Conservation (phyloP, 169 alveolate species). For the Plasmodium coatneyi region DNA sequence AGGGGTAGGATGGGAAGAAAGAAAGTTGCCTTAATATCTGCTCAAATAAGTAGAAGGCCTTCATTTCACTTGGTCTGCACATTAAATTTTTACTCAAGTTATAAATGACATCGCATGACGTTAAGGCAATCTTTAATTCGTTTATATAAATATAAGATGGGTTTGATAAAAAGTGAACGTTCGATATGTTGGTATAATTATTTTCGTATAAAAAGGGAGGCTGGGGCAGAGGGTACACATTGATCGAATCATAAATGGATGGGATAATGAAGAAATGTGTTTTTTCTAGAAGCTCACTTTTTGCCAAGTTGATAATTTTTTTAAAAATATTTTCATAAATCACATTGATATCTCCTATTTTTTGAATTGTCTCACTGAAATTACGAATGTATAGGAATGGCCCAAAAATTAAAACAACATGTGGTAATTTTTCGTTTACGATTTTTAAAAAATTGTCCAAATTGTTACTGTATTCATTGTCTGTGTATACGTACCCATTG, state of each 20-base stretch:
- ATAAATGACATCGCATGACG: conserved; percentile 71
- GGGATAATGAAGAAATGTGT: conserved; percentile 74
- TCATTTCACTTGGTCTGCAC: conserved; percentile 73
- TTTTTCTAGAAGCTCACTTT: conserved; percentile 67
- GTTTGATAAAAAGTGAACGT: conserved; percentile 70
- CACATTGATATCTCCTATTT: conserved; percentile 71
- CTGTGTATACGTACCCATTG: conserved; percentile 69
- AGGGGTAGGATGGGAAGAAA: conserved; percentile 70
- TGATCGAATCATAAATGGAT: conserved; percentile 61
- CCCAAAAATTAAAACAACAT: conserved; percentile 73
- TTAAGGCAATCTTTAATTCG: conserved; percentile 74
- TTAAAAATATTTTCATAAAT: conserved; percentile 64
- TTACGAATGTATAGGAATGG: conserved; percentile 75
- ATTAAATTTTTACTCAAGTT: conserved; percentile 46
- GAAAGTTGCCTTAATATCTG: conserved; percentile 72
- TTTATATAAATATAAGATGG: conserved; percentile 68
- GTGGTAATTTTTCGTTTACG: conserved; percentile 73
- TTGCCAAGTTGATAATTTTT: conserved; percentile 73
- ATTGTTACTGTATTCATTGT: conserved; percentile 64
- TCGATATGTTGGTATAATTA: conserved; percentile 21
- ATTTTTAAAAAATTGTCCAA: conserved; percentile 59
- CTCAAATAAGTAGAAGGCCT: conserved; percentile 55
- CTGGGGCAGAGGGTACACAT: conserved; percentile 75
- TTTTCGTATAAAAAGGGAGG: conserved; percentile 73
- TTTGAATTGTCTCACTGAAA: conserved; percentile 75